Evolutionary conservation across 1,139 yeast genomes (phyloP).

Genomic region (Kodamaea arcana): DNA sequence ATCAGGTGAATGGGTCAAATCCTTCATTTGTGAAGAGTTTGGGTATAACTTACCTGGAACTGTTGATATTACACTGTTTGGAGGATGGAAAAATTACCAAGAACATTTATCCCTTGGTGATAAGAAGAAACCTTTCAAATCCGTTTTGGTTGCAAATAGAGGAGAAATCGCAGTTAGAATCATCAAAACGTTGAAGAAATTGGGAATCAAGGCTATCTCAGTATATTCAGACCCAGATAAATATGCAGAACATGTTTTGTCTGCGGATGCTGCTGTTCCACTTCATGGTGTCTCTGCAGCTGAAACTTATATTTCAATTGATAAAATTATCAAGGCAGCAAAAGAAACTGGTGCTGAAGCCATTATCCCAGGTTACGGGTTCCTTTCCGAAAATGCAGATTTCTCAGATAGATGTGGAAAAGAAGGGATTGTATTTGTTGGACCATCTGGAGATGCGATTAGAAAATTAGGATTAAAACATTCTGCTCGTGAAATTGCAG

Average conservation of each 20-base stretch:
- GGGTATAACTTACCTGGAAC: slow-evolving; percentile 74
- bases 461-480: slow-evolving; percentile 89
- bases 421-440: slow-evolving; percentile 87
- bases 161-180: slow-evolving; percentile 97
- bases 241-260: slow-evolving; percentile 77
- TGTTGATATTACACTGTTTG: slow-evolving; percentile 71
- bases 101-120: slow-evolving; percentile 25
- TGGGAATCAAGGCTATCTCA: slow-evolving; percentile 77
- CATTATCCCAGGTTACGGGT: slow-evolving; percentile 95
- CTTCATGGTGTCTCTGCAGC: slow-evolving; percentile 81
- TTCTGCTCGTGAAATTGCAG: slow-evolving; percentile 92
- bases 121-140: slow-evolving; percentile 61
- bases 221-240: slow-evolving; percentile 88
- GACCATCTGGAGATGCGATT: slow-evolving; percentile 92
- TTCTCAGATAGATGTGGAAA: slow-evolving; percentile 81
- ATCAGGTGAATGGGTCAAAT: slow-evolving; percentile 79
- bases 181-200: slow-evolving; percentile 76
- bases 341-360: slow-evolving; percentile 83
- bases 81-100: slow-evolving; percentile 83
- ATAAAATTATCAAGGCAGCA: slow-evolving; percentile 82
- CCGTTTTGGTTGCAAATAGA: slow-evolving; percentile 91
- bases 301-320: slow-evolving; percentile 81
- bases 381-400: slow-evolving; percentile 92
- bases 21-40: slow-evolving; percentile 88
- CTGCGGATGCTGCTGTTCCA: slow-evolving; percentile 79